Percentiles rank a stretch among this genome's conserved stretches.
phyloP scores from a whole-genome alignment of 495 filamentous ascomycete species.

The Bombardia bombarda region DNA sequence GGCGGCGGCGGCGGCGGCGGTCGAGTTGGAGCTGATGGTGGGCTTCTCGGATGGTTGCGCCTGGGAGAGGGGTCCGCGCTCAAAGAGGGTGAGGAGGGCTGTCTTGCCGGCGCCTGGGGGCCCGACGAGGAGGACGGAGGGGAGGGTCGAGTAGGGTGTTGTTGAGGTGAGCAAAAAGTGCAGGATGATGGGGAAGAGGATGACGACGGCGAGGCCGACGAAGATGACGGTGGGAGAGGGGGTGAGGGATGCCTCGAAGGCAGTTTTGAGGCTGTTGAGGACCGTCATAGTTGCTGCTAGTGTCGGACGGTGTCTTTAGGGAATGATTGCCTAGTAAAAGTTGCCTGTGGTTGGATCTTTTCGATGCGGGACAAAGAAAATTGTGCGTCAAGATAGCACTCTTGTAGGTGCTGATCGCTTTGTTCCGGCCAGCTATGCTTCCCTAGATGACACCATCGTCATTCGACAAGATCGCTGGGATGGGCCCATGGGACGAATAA shows the following conservation, averaged over 20 bases:
- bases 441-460: constrained; percentile 10
- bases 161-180: constrained; percentile 66
- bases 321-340: too few species aligned
- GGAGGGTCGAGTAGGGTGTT: constrained; percentile 56
- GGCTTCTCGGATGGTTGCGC: background rate
- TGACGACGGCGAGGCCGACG: constrained; percentile 58
- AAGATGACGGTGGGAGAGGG: constrained; percentile 50
- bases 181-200: constrained; percentile 67
- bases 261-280: constrained; percentile 18
- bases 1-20: constrained; percentile 14
- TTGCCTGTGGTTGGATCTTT: too few species aligned
- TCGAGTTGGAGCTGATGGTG: background rate
- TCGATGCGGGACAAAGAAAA: too few species aligned
- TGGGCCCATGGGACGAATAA: constrained; percentile 1
- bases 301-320: too few species aligned
- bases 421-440: background rate
- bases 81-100: constrained; percentile 64
- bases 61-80: constrained; percentile 28
- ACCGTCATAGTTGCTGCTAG: constrained; percentile 6
- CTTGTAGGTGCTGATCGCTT: background rate
- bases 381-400: background rate
- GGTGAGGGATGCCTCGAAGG: constrained; percentile 38
- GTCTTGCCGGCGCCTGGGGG: constrained; percentile 87
- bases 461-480: constrained; percentile 4
- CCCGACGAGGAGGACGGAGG: constrained; percentile 78